Base-by-base conservation (phyloP, 2,329 filamentous ascomycete genomes). In the Neocucurbitaria cava region DNA sequence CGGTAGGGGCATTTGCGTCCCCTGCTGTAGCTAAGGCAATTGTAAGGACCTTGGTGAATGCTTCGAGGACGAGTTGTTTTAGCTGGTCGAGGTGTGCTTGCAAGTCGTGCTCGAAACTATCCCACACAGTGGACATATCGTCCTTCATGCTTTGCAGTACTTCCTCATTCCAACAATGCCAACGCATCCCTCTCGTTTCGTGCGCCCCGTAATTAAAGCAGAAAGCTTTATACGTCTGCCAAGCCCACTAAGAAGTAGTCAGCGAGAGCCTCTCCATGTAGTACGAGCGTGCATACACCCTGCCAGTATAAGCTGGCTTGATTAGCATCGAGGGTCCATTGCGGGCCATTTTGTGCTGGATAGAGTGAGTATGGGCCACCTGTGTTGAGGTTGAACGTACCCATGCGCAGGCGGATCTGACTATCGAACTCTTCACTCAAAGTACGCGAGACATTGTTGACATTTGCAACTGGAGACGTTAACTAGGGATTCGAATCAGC, bases 151-250 rank as follows among this genome's bases (percentile, higher is more conserved):
- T 33, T 1, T 49, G 26, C 2, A 80, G 79, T 0, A 75, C 76
- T 61, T 82, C 78, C 44, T 76, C 64, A 46, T 83, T 83, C 80
- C 80, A 83, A 50, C 77, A 75, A n/a, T 57, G 73, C 1, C 30
- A 36, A 0, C 72, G 73, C 3, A 52, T 58, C 0, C 39, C 33
- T 0, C 3, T 0, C 0, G 78, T 80, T 3, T 0, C 47, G 45
- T 82, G 56, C 7, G 68, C 56, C 0, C 81, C 81, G 45, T 70
- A 78, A 0, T 81, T 68, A 13, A 73, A 65, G 45, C 78, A 81
- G 51, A 81, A 82, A 0, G 80, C 78, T 17, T 71, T 51, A 46
- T 80, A 82, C 0, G 72, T 61, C 4, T 20, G 69, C 23, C 77
- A 38, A 52, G 45, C 31, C 43, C 35, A 63, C 59, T 60, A 3